Conservation (phyloP, 805 yeast genomes). For the Maudiozyma barnettii region DNA sequence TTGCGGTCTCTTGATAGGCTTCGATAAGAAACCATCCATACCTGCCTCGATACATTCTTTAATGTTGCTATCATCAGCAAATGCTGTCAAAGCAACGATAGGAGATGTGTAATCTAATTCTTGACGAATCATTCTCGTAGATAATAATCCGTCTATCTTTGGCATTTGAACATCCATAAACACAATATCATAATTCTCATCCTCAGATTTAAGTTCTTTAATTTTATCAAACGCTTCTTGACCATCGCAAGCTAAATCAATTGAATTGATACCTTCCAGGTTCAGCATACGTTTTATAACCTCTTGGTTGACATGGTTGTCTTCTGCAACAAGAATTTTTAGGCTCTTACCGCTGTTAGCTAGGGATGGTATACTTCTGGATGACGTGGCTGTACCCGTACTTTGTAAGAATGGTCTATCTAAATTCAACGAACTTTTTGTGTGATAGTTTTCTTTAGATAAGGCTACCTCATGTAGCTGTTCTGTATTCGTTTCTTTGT, state of each 20-base stretch:
- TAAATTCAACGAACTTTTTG: conserved; percentile 15
- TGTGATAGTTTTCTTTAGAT: conserved; percentile 4
- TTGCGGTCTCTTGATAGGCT: conserved; percentile 72
- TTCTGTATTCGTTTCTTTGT: not conserved
- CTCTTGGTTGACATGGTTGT: conserved; percentile 87
- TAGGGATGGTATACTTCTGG: conserved; percentile 11
- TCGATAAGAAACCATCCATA: conserved; percentile 83
- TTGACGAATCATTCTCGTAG: conserved; percentile 63
- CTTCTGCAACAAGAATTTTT: conserved; percentile 81
- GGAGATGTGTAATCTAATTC: conserved; percentile 57
- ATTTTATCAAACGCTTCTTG: conserved; percentile 73
- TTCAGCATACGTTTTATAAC: conserved; percentile 82
- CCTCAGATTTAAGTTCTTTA: conserved; percentile 35
- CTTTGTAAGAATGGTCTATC: conserved; percentile 31
- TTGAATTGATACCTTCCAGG: conserved; percentile 65
- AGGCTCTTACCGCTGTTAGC: conserved; percentile 17
- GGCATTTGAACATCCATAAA: conserved; percentile 99
- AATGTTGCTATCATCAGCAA: conserved; percentile 86
- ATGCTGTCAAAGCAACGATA: conserved; percentile 90
- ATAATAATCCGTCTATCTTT: conserved; percentile 75
- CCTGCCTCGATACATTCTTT: conserved; percentile 82
- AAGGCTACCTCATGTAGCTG: too few species aligned
- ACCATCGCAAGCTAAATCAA: conserved; percentile 83
- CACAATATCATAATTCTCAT: conserved; percentile 52
- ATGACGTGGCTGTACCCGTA: conserved; percentile 33